These are phyloP conservation scores for Phlebopus sp. DNA, from an alignment of 1,284 basidiomycete species.

Conservation along the genomic window DNA sequence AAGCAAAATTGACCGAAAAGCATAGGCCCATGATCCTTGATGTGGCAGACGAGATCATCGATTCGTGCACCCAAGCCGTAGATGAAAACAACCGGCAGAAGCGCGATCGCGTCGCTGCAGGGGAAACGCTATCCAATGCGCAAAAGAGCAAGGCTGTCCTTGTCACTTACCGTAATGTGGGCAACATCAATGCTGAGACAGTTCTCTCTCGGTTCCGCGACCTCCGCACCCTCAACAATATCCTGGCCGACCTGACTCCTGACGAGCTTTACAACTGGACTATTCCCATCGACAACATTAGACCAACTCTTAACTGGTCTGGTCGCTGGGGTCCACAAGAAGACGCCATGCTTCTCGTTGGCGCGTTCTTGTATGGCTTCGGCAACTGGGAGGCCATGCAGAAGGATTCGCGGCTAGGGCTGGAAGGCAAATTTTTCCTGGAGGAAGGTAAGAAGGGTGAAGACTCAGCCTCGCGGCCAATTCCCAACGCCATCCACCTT, in stretches of 20 bases:
- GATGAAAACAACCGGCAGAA: conserved; percentile 83
- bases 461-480: conserved; percentile 75
- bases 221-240: conserved; percentile 84
- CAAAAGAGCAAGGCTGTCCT: conserved; percentile 96
- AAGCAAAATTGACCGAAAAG: conserved; percentile 94
- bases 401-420: conserved; percentile 80
- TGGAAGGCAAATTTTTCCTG: conserved; percentile 94
- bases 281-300: conserved; percentile 89
- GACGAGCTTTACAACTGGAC: conserved; percentile 80
- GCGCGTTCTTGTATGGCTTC: conserved; percentile 92
- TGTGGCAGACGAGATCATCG: conserved; percentile 90
- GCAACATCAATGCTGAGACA: conserved; percentile 97
- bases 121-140: conserved; percentile 81
- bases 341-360: conserved; percentile 92
- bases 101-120: conserved; percentile 70
- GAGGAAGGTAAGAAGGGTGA: conserved; percentile 94
- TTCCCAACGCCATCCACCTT: conserved; percentile 96
- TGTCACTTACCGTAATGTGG: conserved; percentile 85
- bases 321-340: conserved; percentile 93
- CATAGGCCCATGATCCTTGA: conserved; percentile 91
- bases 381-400: conserved; percentile 97
- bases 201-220: conserved; percentile 89
- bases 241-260: conserved; percentile 57
- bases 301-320: conserved; percentile 94
- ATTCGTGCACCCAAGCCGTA: conserved; percentile 81